Evolutionary conservation across 2,329 filamentous ascomycete genomes (phyloP).

Genomic region (Alternaria sp.): DNA sequence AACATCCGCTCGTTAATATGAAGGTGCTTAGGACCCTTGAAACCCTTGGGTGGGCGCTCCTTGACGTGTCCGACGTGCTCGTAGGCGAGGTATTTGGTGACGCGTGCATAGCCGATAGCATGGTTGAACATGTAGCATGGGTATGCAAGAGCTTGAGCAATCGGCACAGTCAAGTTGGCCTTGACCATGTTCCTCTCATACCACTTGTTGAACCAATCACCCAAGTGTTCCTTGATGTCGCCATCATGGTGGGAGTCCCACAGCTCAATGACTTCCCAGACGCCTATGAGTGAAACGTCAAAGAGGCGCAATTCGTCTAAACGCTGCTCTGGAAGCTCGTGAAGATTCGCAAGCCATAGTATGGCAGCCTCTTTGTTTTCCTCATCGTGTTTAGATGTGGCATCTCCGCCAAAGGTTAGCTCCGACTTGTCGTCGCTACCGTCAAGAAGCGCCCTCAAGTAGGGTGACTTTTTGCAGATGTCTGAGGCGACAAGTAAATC

Average conservation of each 20-base stretch:
- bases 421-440: slow-evolving; percentile 12
- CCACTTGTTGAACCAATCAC: slow-evolving; percentile 22
- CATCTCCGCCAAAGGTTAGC: slow-evolving; percentile 20
- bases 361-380: slow-evolving; percentile 20
- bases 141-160: slow-evolving; percentile 29
- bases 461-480: slow-evolving; percentile 16
- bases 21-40: slow-evolving; percentile 22
- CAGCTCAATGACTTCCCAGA: slow-evolving; percentile 23
- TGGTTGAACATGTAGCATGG: slow-evolving; percentile 44
- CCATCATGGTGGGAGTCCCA: slow-evolving; percentile 13
- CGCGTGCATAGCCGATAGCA: slow-evolving; percentile 33
- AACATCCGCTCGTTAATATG: slow-evolving; percentile 27
- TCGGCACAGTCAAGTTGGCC: slow-evolving; percentile 7
- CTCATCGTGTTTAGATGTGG: slow-evolving; percentile 14
- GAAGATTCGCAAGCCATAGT: slow-evolving; percentile 23
- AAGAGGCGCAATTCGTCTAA: slow-evolving; percentile 20
- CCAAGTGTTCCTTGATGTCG: slow-evolving; percentile 12
- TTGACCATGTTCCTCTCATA: slow-evolving; percentile 16
- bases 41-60: slow-evolving; percentile 34
- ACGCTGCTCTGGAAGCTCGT: slow-evolving; percentile 16
- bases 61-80: slow-evolving; percentile 35
- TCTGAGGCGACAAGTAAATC: slow-evolving; percentile 16
- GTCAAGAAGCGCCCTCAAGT: slow-evolving; percentile 12
- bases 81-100: slow-evolving; percentile 47
- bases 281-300: slow-evolving; percentile 18